Conservation (phyloP, 768 basidiomycete species). For the Leccinum aurantiacum region DNA sequence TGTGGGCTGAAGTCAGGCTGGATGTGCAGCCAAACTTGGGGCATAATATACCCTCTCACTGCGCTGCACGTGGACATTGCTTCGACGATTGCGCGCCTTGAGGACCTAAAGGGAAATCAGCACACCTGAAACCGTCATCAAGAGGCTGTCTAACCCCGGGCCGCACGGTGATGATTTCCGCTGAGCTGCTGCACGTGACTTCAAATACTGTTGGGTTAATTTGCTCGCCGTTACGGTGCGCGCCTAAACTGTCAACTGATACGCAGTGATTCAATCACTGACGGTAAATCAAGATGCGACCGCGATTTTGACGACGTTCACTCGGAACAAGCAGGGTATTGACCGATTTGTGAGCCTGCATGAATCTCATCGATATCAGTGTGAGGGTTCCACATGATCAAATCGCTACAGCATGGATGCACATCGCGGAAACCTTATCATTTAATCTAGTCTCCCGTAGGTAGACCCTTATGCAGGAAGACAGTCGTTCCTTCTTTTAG, state of each 20-base stretch:
- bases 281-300: background rate
- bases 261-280: background rate
- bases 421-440: background rate
- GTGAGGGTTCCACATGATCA: background rate
- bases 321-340: background rate
- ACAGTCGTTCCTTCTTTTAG: too few species aligned
- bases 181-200: background rate
- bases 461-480: too few species aligned
- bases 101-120: background rate
- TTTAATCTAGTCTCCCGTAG: background rate
- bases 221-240: background rate
- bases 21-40: background rate
- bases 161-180: too few species aligned
- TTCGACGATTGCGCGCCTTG: background rate
- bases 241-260: background rate
- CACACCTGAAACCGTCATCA: background rate
- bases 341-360: background rate
- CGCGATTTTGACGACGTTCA: background rate
- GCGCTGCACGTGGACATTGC: constrained; percentile 9
- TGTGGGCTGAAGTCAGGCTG: background rate
- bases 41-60: constrained; percentile 12
- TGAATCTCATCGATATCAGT: background rate
- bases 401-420: background rate
- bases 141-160: background rate
- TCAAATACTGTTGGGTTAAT: background rate